Conservation (phyloP, 192 early-diverging fungal genomes). For the Linnemannia elongata region DNA sequence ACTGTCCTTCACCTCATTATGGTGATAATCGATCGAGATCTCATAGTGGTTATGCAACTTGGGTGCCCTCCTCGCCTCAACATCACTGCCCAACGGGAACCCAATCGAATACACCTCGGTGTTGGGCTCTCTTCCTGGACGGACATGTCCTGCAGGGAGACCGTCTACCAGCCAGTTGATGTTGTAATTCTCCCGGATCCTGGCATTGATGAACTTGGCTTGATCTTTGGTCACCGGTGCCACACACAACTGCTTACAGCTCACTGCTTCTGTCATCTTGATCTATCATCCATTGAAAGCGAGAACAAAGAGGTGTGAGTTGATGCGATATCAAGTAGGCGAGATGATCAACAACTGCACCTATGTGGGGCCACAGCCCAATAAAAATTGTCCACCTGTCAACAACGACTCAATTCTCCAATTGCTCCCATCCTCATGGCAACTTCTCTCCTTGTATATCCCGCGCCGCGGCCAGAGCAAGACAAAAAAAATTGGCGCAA, state of each 20-base stretch:
- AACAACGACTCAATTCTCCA: background rate
- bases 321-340: background rate
- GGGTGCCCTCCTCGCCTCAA: conserved; percentile 2
- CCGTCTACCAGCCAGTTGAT: conserved; percentile 94
- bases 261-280: conserved; percentile 22
- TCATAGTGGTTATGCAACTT: conserved; percentile 91
- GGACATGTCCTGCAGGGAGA: conserved; percentile 84
- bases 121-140: conserved; percentile 66
- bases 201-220: conserved; percentile 88
- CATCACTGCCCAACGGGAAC: conserved; percentile 78
- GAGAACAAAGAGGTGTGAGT: background rate
- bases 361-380: background rate
- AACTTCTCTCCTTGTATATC: background rate
- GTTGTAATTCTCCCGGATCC: conserved; percentile 82
- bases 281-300: conserved; percentile 16
- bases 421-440: background rate
- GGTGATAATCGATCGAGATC: conserved; percentile 87
- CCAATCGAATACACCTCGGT: conserved; percentile 80
- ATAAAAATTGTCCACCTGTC: background rate
- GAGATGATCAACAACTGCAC: background rate
- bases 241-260: conserved; percentile 79
- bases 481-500: background rate
- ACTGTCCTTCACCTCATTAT: conserved; percentile 67
- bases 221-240: conserved; percentile 71
- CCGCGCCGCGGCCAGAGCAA: too few relatives aligned